Evolutionary conservation across 345 rosid species (phyloP).

Genomic region (Populus deltoides): DNA sequence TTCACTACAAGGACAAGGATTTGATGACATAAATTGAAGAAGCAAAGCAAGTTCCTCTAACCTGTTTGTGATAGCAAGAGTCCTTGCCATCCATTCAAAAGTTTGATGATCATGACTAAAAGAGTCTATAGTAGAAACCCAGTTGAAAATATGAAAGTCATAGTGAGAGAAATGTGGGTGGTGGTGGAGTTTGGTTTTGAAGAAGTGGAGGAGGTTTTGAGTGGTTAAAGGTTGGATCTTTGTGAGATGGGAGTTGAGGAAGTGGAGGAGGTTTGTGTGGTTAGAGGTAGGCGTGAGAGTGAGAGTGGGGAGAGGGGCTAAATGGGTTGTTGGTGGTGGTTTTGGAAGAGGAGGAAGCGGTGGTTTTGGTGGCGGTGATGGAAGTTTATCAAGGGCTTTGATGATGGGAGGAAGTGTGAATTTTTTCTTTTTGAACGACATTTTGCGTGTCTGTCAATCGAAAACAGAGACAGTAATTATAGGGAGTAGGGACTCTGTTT

Average conservation of each 20-base stretch:
- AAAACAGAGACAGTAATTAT: no score
- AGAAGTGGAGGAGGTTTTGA: constrained; percentile 52
- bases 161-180: constrained; percentile 71
- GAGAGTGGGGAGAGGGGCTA: constrained; percentile 49
- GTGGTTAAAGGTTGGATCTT: constrained; percentile 45
- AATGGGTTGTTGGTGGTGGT: constrained; percentile 34
- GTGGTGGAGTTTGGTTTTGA: constrained; percentile 69
- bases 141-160: constrained; percentile 69
- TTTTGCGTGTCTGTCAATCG: not conserved
- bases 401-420: constrained; percentile 36
- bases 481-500: no score
- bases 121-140: constrained; percentile 73
- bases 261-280: constrained; percentile 41
- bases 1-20: constrained; percentile 76
- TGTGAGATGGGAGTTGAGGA: constrained; percentile 54
- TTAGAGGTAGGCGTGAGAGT: constrained; percentile 56
- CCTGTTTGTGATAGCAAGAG: constrained; percentile 65
- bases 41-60: constrained; percentile 49
- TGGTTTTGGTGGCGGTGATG: constrained; percentile 23
- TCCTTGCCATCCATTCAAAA: constrained; percentile 69
- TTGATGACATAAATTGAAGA: constrained; percentile 55
- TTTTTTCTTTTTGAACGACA: constrained; percentile 38
- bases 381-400: constrained; percentile 27
- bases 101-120: constrained; percentile 80
- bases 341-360: constrained; percentile 40